Evolutionary conservation across 2,329 filamentous ascomycete species (phyloP).

Genomic region (Fusarium subglutinans): DNA sequence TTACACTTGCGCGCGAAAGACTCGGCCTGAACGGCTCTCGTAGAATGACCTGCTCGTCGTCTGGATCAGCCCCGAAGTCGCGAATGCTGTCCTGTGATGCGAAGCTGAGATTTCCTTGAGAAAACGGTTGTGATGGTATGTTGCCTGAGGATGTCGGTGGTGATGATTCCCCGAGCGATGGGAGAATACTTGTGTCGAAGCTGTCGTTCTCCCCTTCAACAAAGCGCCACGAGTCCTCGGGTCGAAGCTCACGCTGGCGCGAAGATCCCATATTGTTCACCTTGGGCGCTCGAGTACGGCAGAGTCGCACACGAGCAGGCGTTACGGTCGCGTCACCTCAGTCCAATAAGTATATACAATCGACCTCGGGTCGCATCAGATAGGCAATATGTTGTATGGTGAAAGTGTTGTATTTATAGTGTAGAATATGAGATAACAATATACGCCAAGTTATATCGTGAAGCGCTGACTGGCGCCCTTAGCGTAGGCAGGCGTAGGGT

Average conservation of each 20-base stretch:
- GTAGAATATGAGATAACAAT: constrained; percentile 4
- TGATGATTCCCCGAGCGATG: constrained; percentile 53
- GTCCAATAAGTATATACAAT: not conserved
- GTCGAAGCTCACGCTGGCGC: constrained; percentile 40
- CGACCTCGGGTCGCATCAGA: constrained; percentile 10
- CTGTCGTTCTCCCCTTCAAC: constrained; percentile 70
- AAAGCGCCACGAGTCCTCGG: constrained; percentile 68
- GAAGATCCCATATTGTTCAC: constrained; percentile 34
- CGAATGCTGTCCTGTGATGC: constrained; percentile 66
- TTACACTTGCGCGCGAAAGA: constrained; percentile 51
- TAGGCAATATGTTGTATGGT: not conserved
- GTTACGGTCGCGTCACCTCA: constrained; percentile 2
- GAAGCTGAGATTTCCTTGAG: constrained; percentile 53
- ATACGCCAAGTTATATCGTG: constrained; percentile 5
- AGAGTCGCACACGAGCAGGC: constrained; percentile 10
- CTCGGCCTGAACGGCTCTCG: constrained; percentile 66
- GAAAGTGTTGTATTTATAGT: constrained; percentile 10
- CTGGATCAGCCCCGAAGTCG: constrained; percentile 61
- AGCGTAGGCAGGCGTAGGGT: not conserved
- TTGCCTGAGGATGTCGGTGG: constrained; percentile 49
- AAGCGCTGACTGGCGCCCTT: constrained; percentile 2
- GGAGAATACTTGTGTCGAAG: constrained; percentile 65
- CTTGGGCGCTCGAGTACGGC: constrained; percentile 6
- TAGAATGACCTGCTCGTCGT: constrained; percentile 65
- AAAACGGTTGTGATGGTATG: constrained; percentile 59